Evolutionary conservation across 306 rosid species (phyloP).

Genomic region (Erythrophleum fordii): DNA sequence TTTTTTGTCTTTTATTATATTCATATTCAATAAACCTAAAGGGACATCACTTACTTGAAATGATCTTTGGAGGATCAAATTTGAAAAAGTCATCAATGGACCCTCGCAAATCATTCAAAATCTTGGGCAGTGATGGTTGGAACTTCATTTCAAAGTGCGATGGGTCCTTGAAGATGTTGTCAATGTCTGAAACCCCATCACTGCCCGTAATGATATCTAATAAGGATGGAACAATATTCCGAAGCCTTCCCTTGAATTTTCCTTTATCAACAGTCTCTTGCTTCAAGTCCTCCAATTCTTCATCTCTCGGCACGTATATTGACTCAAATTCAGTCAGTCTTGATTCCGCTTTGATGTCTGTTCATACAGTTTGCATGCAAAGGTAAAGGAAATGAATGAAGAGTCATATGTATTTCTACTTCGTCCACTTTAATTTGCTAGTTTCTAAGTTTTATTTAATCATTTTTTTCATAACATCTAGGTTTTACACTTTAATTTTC

Average conservation of each 20-base stretch:
- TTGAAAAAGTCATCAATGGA: slow-evolving; percentile 33
- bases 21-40: neutral
- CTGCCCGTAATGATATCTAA: slow-evolving; percentile 25
- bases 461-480: no score
- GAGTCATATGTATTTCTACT: no score
- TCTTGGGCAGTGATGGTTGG: neutral
- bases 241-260: slow-evolving; percentile 33
- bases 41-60: slow-evolving; percentile 22
- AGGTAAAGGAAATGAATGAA: neutral
- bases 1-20: neutral
- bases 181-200: slow-evolving; percentile 33
- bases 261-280: slow-evolving; percentile 40
- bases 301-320: slow-evolving; percentile 57
- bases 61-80: slow-evolving; percentile 50
- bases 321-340: slow-evolving; percentile 16
- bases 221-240: slow-evolving; percentile 43
- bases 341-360: slow-evolving; percentile 45
- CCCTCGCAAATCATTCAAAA: slow-evolving; percentile 28
- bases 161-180: slow-evolving; percentile 32
- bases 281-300: slow-evolving; percentile 50
- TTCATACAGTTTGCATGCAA: slow-evolving; percentile 24
- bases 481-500: no score
- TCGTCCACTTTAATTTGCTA: no score
- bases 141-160: neutral
- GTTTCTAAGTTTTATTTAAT: no score